Base-by-base conservation (phyloP, 164 flowering plant genomes). In the Chimonanthus salicifolius region DNA sequence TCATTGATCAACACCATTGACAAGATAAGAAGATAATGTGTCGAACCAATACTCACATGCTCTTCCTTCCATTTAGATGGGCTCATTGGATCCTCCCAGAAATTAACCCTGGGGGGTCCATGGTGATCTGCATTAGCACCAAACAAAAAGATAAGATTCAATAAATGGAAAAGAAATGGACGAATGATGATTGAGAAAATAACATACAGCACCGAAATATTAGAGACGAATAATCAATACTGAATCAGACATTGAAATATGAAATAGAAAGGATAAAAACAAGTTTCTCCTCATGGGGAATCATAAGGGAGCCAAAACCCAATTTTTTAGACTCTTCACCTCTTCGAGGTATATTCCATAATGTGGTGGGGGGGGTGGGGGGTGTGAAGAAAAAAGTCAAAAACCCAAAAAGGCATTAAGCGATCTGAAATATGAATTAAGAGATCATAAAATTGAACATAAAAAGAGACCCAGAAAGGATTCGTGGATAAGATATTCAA, bases 41-140 rank as follows among this genome's bases (percentile, higher is more conserved):
- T 6, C 11, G 11, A 54, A 54, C 4, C 60, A 48, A 69, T 4
- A 81, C 89, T 84, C 64, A 90, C 90, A 50, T 90, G 94, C 76
- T 88, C 90, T 77, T 82, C 86, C 70, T 90, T 90, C 94, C 94
- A 90, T 66, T 74, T 86, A 49, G 90, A 81, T 73, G 94, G 94
- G 73, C 74, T 82, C 81, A 90, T 2, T 43, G 94, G 94, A 58
- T 88, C 92, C 72, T 85, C 63, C 94, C 94, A 90, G 76, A 74
- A 78, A 78, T 88, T 87, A 72, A 90, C 85, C 81, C 78, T 88
- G n/a, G 87, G 85, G 68, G 89, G 86, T 72, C 94, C 94, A 72
- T 86, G 89, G 77, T 83, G 90, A 80, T 88, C 94, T 90, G 87
- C 75, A 79, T 66, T 15, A 64, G 63, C 47, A 33, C 2, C 33